Conservation (phyloP, 1,284 basidiomycete genomes). For the Leccinum subrobustum region DNA sequence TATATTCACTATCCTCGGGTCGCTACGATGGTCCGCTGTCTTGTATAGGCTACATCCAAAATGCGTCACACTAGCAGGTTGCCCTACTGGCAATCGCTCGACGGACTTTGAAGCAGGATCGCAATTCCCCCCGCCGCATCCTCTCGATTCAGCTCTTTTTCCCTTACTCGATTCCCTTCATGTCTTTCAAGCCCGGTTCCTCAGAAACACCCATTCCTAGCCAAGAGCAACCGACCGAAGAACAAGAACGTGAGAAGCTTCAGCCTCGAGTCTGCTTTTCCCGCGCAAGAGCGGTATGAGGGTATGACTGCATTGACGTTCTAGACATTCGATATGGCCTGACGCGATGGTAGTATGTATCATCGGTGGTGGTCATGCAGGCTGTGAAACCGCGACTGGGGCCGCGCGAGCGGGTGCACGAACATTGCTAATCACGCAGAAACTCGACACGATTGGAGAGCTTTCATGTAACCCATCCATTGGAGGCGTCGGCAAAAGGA, state of each 20-base stretch:
- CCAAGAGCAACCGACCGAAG: background rate
- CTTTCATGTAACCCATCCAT: conserved; percentile 91
- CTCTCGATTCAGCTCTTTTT: background rate
- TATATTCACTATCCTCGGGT: background rate
- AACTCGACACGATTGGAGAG: conserved; percentile 78
- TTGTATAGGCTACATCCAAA: background rate
- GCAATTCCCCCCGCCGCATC: background rate
- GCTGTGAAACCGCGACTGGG: conserved; percentile 40
- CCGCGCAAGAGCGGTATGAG: conserved; percentile 19
- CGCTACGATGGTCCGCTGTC: too few relatives aligned
- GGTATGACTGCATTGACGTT: conserved; percentile 14
- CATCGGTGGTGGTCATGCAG: too few relatives aligned
- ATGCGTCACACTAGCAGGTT: conserved; percentile 13
- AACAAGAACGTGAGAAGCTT: conserved; percentile 2
- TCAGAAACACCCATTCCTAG: background rate
- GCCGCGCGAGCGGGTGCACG: conserved; percentile 79
- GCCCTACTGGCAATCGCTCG: conserved; percentile 2
- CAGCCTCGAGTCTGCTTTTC: background rate
- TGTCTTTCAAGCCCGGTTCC: background rate
- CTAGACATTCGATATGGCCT: background rate
- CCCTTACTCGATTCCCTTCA: background rate
- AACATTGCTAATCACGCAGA: conserved; percentile 81
- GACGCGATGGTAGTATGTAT: too few relatives aligned
- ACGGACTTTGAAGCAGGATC: background rate
- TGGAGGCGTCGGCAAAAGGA: conserved; percentile 88